Evolutionary conservation across 2,329 filamentous ascomycete genomes (phyloP).

Genomic region (Curvularia sp.): DNA sequence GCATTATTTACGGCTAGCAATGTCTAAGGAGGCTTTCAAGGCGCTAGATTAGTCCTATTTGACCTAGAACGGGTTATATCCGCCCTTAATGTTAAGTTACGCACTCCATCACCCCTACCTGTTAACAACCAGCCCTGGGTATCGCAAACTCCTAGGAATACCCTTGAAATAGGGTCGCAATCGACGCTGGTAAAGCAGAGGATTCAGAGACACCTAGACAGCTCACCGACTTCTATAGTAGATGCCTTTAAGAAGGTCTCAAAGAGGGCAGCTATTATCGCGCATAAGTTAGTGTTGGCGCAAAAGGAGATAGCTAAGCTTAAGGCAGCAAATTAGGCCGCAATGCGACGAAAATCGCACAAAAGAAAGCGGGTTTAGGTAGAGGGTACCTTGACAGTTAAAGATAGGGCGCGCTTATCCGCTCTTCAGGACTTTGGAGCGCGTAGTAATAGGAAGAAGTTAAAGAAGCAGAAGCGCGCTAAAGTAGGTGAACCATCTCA

Average conservation of each 20-base stretch:
- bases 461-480: constrained; percentile 8
- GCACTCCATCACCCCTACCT: no score
- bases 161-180: no score
- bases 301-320: constrained; percentile 1
- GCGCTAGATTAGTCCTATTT: no score
- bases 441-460: constrained; percentile 2
- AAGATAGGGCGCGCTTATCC: constrained; percentile 10
- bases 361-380: constrained; percentile 16
- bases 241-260: constrained; percentile 4
- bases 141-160: no score
- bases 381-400: constrained; percentile 8
- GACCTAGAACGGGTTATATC: no score
- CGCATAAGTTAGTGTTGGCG: constrained; percentile 1
- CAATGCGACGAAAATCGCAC: constrained; percentile 12
- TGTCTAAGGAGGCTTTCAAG: no score
- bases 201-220: constrained; percentile 17
- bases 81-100: no score
- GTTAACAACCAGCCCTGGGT: no score
- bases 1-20: no score
- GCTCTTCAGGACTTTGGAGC: constrained; percentile 19
- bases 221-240: constrained; percentile 7
- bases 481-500: not conserved
- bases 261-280: constrained; percentile 8
- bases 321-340: constrained; percentile 11
- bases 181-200: not conserved